These are phyloP conservation scores for Echites panduratus DNA, from an alignment of 257 asterid genomes.

Conservation along the genomic window DNA sequence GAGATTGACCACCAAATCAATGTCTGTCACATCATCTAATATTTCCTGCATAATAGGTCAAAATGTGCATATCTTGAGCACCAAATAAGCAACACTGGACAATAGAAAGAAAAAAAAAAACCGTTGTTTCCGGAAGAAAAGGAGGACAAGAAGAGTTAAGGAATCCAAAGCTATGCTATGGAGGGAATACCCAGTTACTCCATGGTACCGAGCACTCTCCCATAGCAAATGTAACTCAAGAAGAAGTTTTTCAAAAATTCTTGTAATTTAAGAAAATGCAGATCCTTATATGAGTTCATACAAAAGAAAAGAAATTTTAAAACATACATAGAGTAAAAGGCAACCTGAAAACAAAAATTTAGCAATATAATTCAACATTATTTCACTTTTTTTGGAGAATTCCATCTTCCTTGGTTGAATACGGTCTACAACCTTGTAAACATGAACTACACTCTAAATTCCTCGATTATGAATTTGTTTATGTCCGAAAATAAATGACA, in stretches of 20 bases:
- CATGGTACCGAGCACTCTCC: background rate
- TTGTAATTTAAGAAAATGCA: background rate
- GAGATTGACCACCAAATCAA: constrained; percentile 91
- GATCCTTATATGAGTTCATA: background rate
- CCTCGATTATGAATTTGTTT: background rate
- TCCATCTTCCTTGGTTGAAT: background rate
- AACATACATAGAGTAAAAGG: background rate
- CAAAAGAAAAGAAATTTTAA: constrained; percentile 1
- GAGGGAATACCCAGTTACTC: too few relatives aligned
- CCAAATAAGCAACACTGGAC: background rate
- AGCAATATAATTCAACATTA: background rate
- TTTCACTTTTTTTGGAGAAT: background rate
- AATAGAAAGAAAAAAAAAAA: background rate
- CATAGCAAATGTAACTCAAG: background rate
- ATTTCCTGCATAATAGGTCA: constrained; percentile 53
- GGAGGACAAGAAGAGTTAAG: background rate
- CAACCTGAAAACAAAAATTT: background rate
- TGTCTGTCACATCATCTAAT: constrained; percentile 78
- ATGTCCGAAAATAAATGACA: background rate
- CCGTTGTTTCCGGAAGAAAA: background rate
- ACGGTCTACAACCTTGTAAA: background rate
- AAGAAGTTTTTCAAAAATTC: background rate
- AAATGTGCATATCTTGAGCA: background rate
- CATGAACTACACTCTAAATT: too few relatives aligned
- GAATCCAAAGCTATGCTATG: background rate